A percentile compares a stretch with the other conserved stretches of the same genome.
Evolutionary conservation across 257 asterid species (phyloP).

Genomic region (Nicotiana attenuata): DNA sequence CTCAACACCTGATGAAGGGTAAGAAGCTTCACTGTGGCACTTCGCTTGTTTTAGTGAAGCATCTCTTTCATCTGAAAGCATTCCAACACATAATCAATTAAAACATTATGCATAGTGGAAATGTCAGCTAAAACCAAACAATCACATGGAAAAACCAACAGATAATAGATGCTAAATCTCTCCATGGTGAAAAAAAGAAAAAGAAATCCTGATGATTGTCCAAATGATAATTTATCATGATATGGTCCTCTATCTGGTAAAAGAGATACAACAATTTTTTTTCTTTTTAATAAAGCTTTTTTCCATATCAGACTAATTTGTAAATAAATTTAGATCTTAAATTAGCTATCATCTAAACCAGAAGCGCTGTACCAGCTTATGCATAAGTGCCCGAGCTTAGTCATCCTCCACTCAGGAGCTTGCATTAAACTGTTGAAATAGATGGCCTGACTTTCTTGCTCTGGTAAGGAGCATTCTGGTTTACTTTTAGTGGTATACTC

Average conservation of each 20-base stretch:
- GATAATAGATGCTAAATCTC: not conserved
- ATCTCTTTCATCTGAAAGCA: constrained; percentile 7
- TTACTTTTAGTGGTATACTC: no score
- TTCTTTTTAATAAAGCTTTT: not conserved
- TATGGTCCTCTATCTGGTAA: not conserved
- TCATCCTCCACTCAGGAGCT: not conserved
- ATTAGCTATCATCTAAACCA: not conserved
- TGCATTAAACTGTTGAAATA: no score
- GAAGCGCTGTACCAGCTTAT: not conserved
- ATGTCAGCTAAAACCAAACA: not conserved
- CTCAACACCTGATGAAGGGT: constrained; percentile 1
- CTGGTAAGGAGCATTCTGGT: no score
- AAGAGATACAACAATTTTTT: not conserved
- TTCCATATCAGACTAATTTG: not conserved
- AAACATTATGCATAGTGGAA: not conserved
- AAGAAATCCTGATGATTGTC: not conserved
- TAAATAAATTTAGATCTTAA: no score
- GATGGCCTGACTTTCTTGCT: no score
- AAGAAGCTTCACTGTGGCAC: not conserved
- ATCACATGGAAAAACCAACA: not conserved
- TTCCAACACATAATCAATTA: not conserved
- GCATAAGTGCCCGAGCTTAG: not conserved
- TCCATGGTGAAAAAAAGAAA: not conserved
- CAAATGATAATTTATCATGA: not conserved
- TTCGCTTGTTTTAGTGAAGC: constrained; percentile 3